A percentile compares a stretch with the other conserved stretches of the same genome.
Conservation (phyloP, 2,329 filamentous ascomycete species). For the Diaporthe ampelina region DNA sequence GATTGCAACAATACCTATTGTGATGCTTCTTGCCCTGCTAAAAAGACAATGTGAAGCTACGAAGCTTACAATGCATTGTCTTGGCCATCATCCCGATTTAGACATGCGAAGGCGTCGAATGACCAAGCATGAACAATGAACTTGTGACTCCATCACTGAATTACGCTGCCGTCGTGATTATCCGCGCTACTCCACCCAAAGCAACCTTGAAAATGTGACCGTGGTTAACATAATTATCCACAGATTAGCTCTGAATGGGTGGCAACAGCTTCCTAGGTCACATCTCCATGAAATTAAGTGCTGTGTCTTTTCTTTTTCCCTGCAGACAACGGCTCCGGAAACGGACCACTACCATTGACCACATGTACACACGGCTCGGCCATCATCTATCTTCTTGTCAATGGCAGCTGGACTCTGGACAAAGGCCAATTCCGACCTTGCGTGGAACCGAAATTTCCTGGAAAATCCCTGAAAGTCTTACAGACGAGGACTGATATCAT, state of each 20-base stretch:
- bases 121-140: background rate
- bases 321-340: background rate
- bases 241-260: background rate
- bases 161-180: background rate
- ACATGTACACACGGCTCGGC: background rate
- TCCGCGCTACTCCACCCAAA: background rate
- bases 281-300: background rate
- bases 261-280: background rate
- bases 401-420: background rate
- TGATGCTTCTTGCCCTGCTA: background rate
- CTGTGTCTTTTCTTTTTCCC: background rate
- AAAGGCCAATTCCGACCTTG: background rate
- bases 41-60: background rate
- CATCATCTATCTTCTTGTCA: background rate
- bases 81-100: background rate
- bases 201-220: background rate
- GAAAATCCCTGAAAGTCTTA: no score
- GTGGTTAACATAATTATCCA: background rate
- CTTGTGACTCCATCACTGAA: background rate
- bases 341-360: background rate
- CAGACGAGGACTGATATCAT: no score
- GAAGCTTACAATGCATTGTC: background rate
- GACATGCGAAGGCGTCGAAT: background rate
- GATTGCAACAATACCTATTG: background rate
- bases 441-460: background rate